phyloP scores from a whole-genome alignment of 179 eudicot species.

The Carnegiea gigantea region DNA sequence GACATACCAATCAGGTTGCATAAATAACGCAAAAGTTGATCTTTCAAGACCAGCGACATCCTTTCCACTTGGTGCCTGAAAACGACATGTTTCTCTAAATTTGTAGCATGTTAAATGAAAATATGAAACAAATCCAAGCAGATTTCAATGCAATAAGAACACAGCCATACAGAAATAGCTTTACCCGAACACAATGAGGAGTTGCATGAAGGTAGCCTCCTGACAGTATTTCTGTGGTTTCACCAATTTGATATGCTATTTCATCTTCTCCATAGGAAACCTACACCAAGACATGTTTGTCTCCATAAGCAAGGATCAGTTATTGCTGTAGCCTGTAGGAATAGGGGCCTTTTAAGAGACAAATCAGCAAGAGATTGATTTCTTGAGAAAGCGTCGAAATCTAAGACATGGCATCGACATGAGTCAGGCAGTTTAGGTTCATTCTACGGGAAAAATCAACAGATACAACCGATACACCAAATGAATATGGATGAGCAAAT shows the following conservation, averaged over 20 bases:
- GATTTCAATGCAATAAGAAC: neutral
- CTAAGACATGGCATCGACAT: neutral
- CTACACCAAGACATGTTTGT: slow-evolving; percentile 29
- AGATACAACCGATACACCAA: neutral
- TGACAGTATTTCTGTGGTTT: slow-evolving; percentile 89
- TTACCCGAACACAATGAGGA: slow-evolving; percentile 93
- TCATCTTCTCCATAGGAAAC: slow-evolving; percentile 86
- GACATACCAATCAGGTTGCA: slow-evolving; percentile 96
- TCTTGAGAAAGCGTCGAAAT: neutral
- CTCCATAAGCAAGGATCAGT: too few relatives aligned
- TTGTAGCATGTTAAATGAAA: slow-evolving; percentile 4
- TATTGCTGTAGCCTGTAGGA: too few relatives aligned
- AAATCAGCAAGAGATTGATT: neutral
- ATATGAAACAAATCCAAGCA: slow-evolving; percentile 7
- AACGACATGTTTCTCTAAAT: slow-evolving; percentile 7
- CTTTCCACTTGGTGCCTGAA: slow-evolving; percentile 77
- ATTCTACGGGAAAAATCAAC: neutral
- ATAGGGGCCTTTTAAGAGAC: neutral
- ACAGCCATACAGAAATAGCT: slow-evolving; percentile 6
- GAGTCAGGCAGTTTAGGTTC: neutral
- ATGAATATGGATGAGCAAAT: too few relatives aligned
- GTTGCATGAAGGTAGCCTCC: slow-evolving; percentile 94
- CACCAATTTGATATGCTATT: slow-evolving; percentile 96
- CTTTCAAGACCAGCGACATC: slow-evolving; percentile 74
- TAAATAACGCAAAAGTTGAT: slow-evolving; percentile 90